These are phyloP conservation scores for Tetrapisispora fleetii DNA, from an alignment of 805 yeast species.

Conservation along the genomic window DNA sequence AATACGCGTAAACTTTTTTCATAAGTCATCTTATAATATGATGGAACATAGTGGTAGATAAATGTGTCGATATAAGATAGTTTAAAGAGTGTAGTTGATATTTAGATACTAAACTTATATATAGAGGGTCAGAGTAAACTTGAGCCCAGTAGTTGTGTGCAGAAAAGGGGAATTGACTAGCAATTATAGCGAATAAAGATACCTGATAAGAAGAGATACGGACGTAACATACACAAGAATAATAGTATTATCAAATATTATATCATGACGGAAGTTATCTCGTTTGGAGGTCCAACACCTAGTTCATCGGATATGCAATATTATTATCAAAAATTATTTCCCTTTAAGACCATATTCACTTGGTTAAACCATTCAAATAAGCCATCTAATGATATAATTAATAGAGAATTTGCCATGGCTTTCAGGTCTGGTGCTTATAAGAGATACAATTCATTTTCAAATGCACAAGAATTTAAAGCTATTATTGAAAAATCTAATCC, in stretches of 20 bases:
- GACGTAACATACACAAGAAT: background rate
- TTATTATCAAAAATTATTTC: conserved; percentile 62
- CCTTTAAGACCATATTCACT: conserved; percentile 68
- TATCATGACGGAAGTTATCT: background rate
- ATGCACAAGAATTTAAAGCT: conserved; percentile 64
- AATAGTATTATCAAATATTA: background rate
- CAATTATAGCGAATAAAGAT: too few relatives aligned
- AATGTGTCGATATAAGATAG: too few relatives aligned
- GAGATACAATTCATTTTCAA: conserved; percentile 70
- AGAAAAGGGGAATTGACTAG: too few relatives aligned
- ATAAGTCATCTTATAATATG: too few relatives aligned
- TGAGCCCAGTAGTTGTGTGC: too few relatives aligned
- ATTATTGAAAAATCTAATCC: conserved; percentile 70
- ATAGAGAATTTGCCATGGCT: conserved; percentile 91
- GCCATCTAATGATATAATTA: conserved; percentile 65
- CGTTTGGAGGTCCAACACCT: conserved; percentile 7
- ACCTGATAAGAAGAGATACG: background rate
- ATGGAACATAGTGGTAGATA: too few relatives aligned
- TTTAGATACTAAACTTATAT: too few relatives aligned
- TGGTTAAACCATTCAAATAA: conserved; percentile 85
- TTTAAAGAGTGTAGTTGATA: too few relatives aligned
- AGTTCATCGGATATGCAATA: conserved; percentile 54
- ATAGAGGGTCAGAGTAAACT: too few relatives aligned
- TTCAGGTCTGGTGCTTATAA: conserved; percentile 80
- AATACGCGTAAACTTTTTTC: too few relatives aligned